Evolutionary conservation across 1,284 basidiomycete species (phyloP), one percentile per base, ranked within the genome.

Genomic region (Hymenochaete sp.): DNA sequence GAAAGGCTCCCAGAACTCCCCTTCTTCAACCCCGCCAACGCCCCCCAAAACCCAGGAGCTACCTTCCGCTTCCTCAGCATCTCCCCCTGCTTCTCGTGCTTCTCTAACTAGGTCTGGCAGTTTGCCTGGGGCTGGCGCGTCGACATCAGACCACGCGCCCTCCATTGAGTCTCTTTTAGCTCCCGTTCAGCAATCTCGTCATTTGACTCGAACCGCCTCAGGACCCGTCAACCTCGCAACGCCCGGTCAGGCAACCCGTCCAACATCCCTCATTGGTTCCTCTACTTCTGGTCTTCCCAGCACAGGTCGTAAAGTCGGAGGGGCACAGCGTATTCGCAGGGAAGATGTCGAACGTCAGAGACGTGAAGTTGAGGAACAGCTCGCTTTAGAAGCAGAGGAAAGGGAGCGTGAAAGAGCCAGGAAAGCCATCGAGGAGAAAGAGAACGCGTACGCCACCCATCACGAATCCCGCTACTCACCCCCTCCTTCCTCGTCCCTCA

Each of bases 41-140:
- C 49, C 49, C 1, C 49, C 40, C 3, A 26, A 43, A 42, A 37
- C 32, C 2, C 22, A 24, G 7, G 37, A 36, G 21, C 42, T 35
- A 10, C 29, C 38, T 16, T 7, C 27, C 6, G 11, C 18, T 19
- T n/a, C n/a, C n/a, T n/a, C n/a, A n/a, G 38, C n/a, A 22, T 37
- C 22, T 37, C 21, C 27, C 10, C 19, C 36, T 14, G 24, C 36
- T 11, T 29, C 45, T 13, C 40, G 49, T 25, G 16, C 42, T 16
- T 51, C 49, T 51, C 35, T 51, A 28, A 39, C 49, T 11, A 45
- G 49, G n/a, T 51, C 49, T n/a, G 49, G 47, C 22, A 51, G 49
- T 27, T 39, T 51, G 45, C 49, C 49, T 7, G 45, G 37, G 13
- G 29, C 25, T 16, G 42, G 29, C n/a, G 11, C 22, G 13, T 21